phyloP scores from a whole-genome alignment of 495 filamentous ascomycete genomes.

The Echria macrotheca region DNA sequence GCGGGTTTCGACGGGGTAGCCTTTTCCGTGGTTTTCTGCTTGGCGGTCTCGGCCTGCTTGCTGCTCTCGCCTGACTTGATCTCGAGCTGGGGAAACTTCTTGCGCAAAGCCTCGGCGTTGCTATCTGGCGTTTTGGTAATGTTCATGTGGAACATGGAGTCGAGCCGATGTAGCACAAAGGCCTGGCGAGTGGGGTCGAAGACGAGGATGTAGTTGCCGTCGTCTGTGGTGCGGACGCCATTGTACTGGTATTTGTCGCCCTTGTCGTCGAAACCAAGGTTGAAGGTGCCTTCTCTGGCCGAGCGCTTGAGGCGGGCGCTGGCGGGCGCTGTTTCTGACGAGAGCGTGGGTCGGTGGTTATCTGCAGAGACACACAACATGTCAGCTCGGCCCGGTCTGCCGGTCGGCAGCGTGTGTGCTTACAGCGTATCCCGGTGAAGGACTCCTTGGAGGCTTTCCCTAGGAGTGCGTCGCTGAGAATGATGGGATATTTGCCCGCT shows the following conservation, averaged over 20 bases:
- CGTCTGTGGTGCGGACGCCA: constrained; percentile 42
- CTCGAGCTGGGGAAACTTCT: constrained; percentile 39
- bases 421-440: constrained; percentile 50
- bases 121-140: constrained; percentile 40
- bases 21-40: constrained; percentile 3
- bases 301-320: constrained; percentile 44
- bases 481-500: constrained; percentile 48
- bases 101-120: constrained; percentile 34
- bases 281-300: constrained; percentile 37
- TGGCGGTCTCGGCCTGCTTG: too few relatives aligned
- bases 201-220: constrained; percentile 50
- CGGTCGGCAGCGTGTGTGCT: constrained; percentile 11
- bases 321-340: constrained; percentile 36
- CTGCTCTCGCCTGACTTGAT: constrained; percentile 16
- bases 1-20: constrained; percentile 20
- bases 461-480: constrained; percentile 50
- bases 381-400: constrained; percentile 5
- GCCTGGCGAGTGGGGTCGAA: constrained; percentile 49
- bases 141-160: constrained; percentile 58
- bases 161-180: constrained; percentile 51
- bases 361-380: constrained; percentile 30
- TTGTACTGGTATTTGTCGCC: constrained; percentile 46
- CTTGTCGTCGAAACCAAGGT: constrained; percentile 42
- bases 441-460: constrained; percentile 48
- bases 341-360: constrained; percentile 48